Evolutionary conservation across 371 early-diverging fungal genomes (phyloP), one percentile per base, ranked within the genome.

Genomic region (Actinomortierella ambigua): DNA sequence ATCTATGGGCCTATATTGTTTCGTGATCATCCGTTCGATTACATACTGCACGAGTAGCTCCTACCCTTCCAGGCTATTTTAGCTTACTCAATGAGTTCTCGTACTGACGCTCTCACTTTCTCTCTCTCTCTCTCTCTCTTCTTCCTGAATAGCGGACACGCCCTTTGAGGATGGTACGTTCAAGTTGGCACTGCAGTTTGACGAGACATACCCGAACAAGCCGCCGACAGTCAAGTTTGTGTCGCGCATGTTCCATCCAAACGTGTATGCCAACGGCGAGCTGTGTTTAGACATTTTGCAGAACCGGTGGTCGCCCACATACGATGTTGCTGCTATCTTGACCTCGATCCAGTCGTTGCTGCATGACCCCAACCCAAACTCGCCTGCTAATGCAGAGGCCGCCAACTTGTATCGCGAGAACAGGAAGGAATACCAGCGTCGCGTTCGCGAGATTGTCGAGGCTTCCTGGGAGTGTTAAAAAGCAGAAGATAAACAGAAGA

Each of bases 141-240:
- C 27, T 53, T 50, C 43, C 57, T 48, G 18, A 40, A 49, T 69
- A 90, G 95, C 81, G 66, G 98, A 98, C 58, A 99, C 99, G 24
- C 97, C 98, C 2, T 99, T 98, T 80, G 99, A 99, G 78, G 98
- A 98, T 82, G 99, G 99, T 28, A 98, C 98, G 0, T 99, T 99
- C 84, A 99, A 98, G 70, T 81, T 99, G 17, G 85, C 91, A 2
- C 85, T 99, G 22, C 91, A 89, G 59, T 99, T 99, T 83, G 98
- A 98, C 71, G 97, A 98, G 76, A 90, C 93, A 29, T 99, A 99
- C 79, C 99, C 99, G 11, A 98, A 96, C 77, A 98, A 97, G 79
- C 98, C 99, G 58, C 99, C 99, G 48, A 89, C 91, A 55, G 97
- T 99, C 26, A 92, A 91, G 77, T 99, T 99, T 79, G 89, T 96